phyloP scores from a whole-genome alignment of 176 grass and related monocot species.

The Oryza australiensis region DNA sequence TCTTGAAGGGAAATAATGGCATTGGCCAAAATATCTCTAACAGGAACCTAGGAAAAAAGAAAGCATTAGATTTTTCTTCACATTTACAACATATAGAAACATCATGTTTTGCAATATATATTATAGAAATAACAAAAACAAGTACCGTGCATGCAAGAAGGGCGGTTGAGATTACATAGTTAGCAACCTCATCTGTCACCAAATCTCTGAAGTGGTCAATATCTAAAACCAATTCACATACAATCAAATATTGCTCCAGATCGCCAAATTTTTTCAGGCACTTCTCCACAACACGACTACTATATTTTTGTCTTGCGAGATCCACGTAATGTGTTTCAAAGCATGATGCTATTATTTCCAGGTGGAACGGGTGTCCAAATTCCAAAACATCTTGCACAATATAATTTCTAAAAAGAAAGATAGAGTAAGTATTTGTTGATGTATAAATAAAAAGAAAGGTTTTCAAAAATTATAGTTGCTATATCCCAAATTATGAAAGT shows the following conservation, averaged over 20 bases:
- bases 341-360: conserved; percentile 25
- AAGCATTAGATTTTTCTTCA: background rate
- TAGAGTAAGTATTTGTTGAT: background rate
- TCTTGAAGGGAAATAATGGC: conserved; percentile 41
- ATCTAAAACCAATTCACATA: conserved; percentile 44
- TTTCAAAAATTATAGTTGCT: no score
- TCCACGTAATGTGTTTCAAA: conserved; percentile 40
- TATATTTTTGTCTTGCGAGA: conserved; percentile 50
- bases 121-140: background rate
- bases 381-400: conserved; percentile 54
- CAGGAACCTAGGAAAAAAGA: conserved; percentile 9
- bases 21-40: conserved; percentile 23
- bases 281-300: conserved; percentile 64
- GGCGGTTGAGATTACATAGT: conserved; percentile 57
- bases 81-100: background rate
- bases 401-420: conserved; percentile 45
- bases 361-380: background rate
- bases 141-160: conserved; percentile 35
- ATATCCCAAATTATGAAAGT: no score
- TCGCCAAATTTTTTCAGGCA: conserved; percentile 41
- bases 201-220: conserved; percentile 39
- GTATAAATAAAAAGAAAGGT: no score
- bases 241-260: background rate
- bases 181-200: conserved; percentile 48
- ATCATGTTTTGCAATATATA: background rate